Percentiles rank a stretch among this genome's conserved stretches.
Conservation (phyloP, 169 alveolate genomes). For the Plasmodium vinckei region DNA sequence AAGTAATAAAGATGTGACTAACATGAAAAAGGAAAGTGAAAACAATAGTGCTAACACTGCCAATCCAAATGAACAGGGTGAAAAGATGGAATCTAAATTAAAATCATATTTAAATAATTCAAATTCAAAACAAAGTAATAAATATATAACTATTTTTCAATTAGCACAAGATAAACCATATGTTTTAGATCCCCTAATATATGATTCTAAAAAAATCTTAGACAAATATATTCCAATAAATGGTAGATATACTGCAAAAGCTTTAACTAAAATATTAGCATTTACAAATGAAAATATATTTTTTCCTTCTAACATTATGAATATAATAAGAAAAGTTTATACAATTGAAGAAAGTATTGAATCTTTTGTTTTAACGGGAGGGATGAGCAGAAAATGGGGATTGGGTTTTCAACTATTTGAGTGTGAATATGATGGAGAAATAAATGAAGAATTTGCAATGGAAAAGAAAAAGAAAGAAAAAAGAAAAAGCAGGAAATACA, state of each 20-base stretch:
- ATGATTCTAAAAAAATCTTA: constrained; percentile 78
- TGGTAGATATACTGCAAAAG: constrained; percentile 79
- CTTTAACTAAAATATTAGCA: constrained; percentile 76
- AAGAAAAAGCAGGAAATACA: not conserved
- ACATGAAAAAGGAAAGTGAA: constrained; percentile 3
- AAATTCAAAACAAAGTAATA: constrained; percentile 39
- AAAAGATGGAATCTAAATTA: constrained; percentile 25
- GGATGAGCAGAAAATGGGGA: constrained; percentile 81
- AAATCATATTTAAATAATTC: constrained; percentile 41
- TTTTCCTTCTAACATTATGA: constrained; percentile 64
- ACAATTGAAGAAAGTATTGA: constrained; percentile 77
- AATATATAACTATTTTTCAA: constrained; percentile 76
- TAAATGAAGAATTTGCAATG: constrained; percentile 55
- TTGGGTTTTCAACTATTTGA: constrained; percentile 81
- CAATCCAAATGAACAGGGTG: too few relatives aligned
- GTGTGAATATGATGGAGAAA: constrained; percentile 64
- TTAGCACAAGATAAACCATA: constrained; percentile 73
- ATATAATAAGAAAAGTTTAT: constrained; percentile 47
- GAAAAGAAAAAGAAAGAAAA: not conserved
- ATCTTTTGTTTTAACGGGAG: constrained; percentile 77
- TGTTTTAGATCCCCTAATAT: constrained; percentile 78
- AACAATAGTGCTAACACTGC: not conserved
- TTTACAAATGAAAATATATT: constrained; percentile 62
- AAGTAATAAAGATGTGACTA: not conserved
- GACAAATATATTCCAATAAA: constrained; percentile 79